Conservation (phyloP, 495 filamentous ascomycete genomes). For the Xylaria flabelliformis region DNA sequence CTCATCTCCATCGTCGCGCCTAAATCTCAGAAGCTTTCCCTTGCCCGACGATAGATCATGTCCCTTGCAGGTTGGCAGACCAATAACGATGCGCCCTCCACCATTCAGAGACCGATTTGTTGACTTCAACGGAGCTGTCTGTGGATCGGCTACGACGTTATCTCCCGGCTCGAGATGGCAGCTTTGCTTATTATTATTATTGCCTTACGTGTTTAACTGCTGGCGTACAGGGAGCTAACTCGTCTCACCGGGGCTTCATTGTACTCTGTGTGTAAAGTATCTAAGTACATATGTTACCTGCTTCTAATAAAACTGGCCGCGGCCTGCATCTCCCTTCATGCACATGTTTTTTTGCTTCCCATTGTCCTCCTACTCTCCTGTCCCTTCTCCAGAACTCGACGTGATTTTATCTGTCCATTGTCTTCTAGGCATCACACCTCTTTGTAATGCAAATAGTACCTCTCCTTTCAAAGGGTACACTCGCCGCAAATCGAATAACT, state of each 20-base stretch:
- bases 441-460: constrained; percentile 10
- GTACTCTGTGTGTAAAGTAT: constrained; percentile 6
- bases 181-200: background rate
- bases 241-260: constrained; percentile 6
- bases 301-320: constrained; percentile 23
- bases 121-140: constrained; percentile 8
- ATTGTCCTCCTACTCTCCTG: constrained; percentile 10
- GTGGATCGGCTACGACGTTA: constrained; percentile 12
- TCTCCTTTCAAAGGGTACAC: constrained; percentile 9
- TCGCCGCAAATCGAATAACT: constrained; percentile 10
- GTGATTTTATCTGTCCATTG: constrained; percentile 10
- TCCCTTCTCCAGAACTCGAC: background rate
- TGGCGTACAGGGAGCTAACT: background rate
- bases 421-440: constrained; percentile 5
- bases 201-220: constrained; percentile 8
- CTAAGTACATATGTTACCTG: constrained; percentile 1
- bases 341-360: constrained; percentile 3
- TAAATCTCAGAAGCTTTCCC: constrained; percentile 29
- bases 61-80: constrained; percentile 18
- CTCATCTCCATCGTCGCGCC: constrained; percentile 37
- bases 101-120: constrained; percentile 32
- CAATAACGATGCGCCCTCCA: background rate
- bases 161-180: constrained; percentile 17
- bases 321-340: constrained; percentile 16
- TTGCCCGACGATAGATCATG: constrained; percentile 25